phyloP scores from a whole-genome alignment of 2,329 filamentous ascomycete species.

The Dryadomyces quercivorus region DNA sequence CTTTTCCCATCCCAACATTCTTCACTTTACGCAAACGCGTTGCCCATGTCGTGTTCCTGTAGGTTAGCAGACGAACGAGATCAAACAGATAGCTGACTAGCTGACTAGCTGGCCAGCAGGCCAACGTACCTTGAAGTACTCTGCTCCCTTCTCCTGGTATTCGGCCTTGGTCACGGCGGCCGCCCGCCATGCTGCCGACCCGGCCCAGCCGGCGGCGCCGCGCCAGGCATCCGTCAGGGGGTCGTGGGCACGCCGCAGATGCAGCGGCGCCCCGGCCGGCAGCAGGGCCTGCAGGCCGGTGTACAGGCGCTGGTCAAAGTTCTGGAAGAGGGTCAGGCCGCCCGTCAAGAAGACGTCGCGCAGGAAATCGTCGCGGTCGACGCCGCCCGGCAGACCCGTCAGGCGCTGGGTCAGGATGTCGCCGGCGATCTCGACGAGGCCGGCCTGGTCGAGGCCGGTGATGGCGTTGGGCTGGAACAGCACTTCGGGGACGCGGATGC shows the following conservation, averaged over 20 bases:
- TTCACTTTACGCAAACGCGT: conserved; percentile 26
- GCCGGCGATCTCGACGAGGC: conserved; percentile 80
- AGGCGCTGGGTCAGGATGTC: conserved; percentile 83
- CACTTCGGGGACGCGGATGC: conserved; percentile 86
- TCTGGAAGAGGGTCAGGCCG: conserved; percentile 77
- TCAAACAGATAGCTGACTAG: too few species aligned
- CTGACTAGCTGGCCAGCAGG: too few species aligned
- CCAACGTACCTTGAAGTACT: conserved; percentile 71
- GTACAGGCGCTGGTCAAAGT: conserved; percentile 72
- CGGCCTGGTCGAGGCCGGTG: conserved; percentile 85
- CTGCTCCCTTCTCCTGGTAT: conserved; percentile 81
- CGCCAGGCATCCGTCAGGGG: conserved; percentile 83
- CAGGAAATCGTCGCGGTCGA: conserved; percentile 55
- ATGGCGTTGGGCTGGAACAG: conserved; percentile 79
- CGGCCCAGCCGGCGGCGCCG: conserved; percentile 79
- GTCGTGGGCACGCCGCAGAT: conserved; percentile 61
- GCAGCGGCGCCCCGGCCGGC: conserved; percentile 55
- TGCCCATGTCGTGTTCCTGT: conserved; percentile 56
- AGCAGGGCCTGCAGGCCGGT: conserved; percentile 62
- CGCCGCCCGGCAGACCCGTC: conserved; percentile 27
- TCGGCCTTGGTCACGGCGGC: conserved; percentile 68
- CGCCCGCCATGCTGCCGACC: conserved; percentile 43
- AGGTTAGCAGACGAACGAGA: background rate
- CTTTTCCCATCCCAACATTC: too few species aligned
- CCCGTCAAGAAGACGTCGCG: conserved; percentile 88